A percentile compares a stretch with the other conserved stretches of the same genome.
These are phyloP conservation scores for Przewalskia tangutica DNA, from an alignment of 257 asterid genomes.

Conservation along the genomic window DNA sequence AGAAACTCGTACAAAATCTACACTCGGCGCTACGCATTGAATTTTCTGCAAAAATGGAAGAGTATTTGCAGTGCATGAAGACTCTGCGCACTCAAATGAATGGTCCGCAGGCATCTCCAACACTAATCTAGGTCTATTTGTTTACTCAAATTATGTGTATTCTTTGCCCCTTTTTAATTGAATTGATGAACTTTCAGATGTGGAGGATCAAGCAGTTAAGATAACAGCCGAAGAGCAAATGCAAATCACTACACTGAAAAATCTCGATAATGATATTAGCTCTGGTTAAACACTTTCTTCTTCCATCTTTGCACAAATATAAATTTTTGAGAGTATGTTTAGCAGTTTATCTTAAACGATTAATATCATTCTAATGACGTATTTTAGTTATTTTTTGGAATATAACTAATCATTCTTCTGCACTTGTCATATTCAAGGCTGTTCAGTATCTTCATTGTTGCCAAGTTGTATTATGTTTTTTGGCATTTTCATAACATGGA, in stretches of 20 bases:
- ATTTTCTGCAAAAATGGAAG: conserved; percentile 49
- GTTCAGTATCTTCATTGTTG: not conserved
- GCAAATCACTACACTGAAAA: conserved; percentile 46
- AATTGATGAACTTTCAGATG: conserved; percentile 43
- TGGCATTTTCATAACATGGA: not conserved
- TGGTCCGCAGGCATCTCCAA: conserved; percentile 36
- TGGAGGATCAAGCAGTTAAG: conserved; percentile 83
- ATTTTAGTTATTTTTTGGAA: not conserved
- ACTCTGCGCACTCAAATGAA: conserved; percentile 75
- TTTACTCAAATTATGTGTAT: not conserved
- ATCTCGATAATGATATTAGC: conserved; percentile 58
- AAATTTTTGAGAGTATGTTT: not conserved
- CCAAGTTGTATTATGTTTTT: not conserved
- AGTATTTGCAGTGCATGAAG: conserved; percentile 69
- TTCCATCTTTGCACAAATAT: not conserved
- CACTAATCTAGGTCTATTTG: not conserved
- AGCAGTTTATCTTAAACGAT: not conserved
- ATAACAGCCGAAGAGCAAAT: conserved; percentile 70
- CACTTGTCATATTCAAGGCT: not conserved
- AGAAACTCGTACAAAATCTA: not conserved
- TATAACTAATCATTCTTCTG: not conserved
- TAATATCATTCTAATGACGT: not conserved
- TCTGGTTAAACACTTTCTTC: conserved; percentile 28
- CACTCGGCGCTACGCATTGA: not conserved
- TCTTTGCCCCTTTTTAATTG: not conserved